Conservation (phyloP, 345 rosid species). For the Cochlearia excelsa region DNA sequence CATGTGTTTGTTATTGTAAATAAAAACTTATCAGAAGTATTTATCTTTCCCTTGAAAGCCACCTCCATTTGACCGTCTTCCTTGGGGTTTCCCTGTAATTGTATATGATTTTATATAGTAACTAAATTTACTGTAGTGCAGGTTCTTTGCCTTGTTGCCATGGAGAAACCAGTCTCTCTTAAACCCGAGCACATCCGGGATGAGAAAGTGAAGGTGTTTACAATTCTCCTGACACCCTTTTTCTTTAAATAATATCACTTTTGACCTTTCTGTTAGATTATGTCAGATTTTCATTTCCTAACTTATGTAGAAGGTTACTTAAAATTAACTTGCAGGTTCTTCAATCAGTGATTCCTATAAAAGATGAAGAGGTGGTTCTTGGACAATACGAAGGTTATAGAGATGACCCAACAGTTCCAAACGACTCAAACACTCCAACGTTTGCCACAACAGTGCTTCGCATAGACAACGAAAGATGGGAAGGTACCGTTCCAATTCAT, state of each 20-base stretch:
- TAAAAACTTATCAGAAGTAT: constrained; percentile 15
- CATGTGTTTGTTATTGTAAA: neutral
- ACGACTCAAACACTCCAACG: constrained; percentile 87
- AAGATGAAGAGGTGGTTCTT: constrained; percentile 89
- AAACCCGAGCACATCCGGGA: constrained; percentile 98
- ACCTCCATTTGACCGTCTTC: constrained; percentile 2
- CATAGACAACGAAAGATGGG: constrained; percentile 98
- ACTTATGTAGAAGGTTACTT: neutral
- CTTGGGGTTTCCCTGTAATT: neutral
- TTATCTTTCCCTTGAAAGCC: neutral
- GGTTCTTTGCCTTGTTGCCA: constrained; percentile 92
- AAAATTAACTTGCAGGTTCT: constrained; percentile 62
- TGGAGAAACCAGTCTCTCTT: constrained; percentile 97
- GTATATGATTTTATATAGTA: constrained; percentile 5
- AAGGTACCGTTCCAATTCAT: constrained; percentile 49
- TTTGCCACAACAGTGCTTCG: constrained; percentile 82
- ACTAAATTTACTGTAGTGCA: constrained; percentile 37
- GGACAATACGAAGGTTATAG: constrained; percentile 93
- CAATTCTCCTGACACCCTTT: constrained; percentile 3
- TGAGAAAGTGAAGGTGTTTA: constrained; percentile 93
- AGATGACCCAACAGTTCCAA: constrained; percentile 95
- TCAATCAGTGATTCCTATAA: constrained; percentile 85
- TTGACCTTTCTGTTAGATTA: constrained; percentile 1
- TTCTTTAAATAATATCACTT: neutral
- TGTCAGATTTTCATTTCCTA: neutral